Conservation (phyloP, 1,284 basidiomycete species). For the Omphalotus olearius region DNA sequence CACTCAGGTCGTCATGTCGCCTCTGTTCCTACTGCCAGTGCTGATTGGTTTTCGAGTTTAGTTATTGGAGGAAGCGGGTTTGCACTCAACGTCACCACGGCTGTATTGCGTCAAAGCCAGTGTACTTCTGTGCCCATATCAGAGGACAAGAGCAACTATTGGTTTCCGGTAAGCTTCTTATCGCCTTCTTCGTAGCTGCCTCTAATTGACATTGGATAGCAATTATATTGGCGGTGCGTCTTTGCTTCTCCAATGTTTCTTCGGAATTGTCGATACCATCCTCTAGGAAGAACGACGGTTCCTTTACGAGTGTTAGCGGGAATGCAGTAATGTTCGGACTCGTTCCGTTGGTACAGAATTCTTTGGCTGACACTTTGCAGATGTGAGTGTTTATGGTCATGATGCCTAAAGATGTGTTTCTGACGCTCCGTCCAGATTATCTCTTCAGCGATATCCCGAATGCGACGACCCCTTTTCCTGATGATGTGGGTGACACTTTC, state of each 20-base stretch:
- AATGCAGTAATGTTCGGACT: constrained; percentile 32
- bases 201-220: constrained; percentile 18
- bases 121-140: constrained; percentile 40
- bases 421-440: constrained; percentile 17
- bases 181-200: background rate
- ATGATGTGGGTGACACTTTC: constrained; percentile 18
- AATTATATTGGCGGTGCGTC: constrained; percentile 35
- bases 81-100: constrained; percentile 29
- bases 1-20: constrained; percentile 28
- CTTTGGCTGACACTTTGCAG: constrained; percentile 16
- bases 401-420: background rate
- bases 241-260: background rate
- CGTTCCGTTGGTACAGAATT: background rate
- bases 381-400: constrained; percentile 20
- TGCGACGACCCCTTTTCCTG: constrained; percentile 22
- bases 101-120: constrained; percentile 28
- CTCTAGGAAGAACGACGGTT: constrained; percentile 32
- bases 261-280: background rate
- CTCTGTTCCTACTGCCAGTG: background rate
- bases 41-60: constrained; percentile 10
- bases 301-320: constrained; percentile 33
- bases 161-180: constrained; percentile 33
- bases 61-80: constrained; percentile 42
- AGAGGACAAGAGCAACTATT: constrained; percentile 42
- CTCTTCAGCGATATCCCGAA: constrained; percentile 21